Base-by-base conservation (phyloP, 768 basidiomycete species). In the Dendrothele bispora region DNA sequence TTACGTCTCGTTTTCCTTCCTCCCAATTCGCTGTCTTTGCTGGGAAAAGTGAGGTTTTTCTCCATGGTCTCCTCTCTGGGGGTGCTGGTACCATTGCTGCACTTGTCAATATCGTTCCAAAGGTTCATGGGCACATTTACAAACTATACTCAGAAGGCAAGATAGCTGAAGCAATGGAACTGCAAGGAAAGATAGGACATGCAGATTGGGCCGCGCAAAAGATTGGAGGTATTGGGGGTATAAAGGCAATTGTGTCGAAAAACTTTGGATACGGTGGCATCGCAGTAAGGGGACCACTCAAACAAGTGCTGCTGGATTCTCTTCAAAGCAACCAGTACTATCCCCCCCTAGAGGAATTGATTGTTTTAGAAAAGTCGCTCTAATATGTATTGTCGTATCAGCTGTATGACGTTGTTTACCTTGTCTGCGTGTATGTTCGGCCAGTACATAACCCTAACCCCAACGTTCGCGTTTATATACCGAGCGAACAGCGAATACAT, bases 21-120 rank as follows among this genome's bases (percentile, higher is more conserved):
- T 59, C 69, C 3, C 70, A 82, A 34, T 86, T 88, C 55, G 78
- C 83, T 3, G 80, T 88, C n/a, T 84, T 85, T 57, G 79, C 88
- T 10, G 91, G 91, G 1, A 81, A 83, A 48, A 81, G 81, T 5
- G 88, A 92, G 56, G 71, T 84, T 30, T 82, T 88, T 56, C 65
- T 79, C 11, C 77, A 86, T 17, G 79, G 81, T 4, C 72, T 90
- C 6, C 61, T 81, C 30, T 79, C 82, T 3, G 77, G 79, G 7
- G 78, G 82, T 54, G 76, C 84, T 24, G 88, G 87, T 0, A 68
- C 74, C 42, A 89, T 89, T 56, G 80, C 80, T 32, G 85, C 81
- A 1, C 69, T 82, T 10, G 80, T 79, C 11, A 85, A 85, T 56
- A 62, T 85, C 42, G 54, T 77, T 14, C 85, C 85, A 6, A 84